Base-by-base conservation (phyloP, 2,329 filamentous ascomycete species). In the Pseudophaeomoniella oleicola region DNA sequence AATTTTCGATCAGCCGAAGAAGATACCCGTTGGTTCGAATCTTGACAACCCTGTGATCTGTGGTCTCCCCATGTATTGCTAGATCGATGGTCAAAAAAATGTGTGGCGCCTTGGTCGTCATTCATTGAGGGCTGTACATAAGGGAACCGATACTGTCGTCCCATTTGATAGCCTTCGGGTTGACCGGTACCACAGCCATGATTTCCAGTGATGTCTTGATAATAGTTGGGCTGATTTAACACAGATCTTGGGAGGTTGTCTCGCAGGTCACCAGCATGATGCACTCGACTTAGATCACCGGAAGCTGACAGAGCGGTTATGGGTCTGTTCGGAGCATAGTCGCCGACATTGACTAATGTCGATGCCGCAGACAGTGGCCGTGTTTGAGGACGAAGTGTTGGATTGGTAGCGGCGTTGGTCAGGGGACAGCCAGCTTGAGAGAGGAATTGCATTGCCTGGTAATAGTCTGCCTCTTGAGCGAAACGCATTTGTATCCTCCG, bases 401-500 rank as follows among this genome's bases (percentile, higher is more conserved):
- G 44, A 30, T 47, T 43, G 13, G 40, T 40, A n/a, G 47, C 53
- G 11, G 59, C 53, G 37, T 63, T 60, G 6, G 55, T 57, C 22
- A 63, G 53, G n/a, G 58, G 60, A 40, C 62, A 64, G 22, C 58
- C 55, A 29, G 57, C 55, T 30, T 56, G 51, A 17, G 54, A 54
- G 2, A 66, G 46, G n/a, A 62, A 52, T 4, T 57, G 50, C 30
- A 65, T 45, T 2, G 56, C 56, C 14, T 53, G 53, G 34, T 57
- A 58, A 41, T 57, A 66, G 38, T 66, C 59, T 15, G 48, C 46
- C 30, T 58, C 53, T 1, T 48, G 52, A 2, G 46, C 45, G 36
- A 64, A 63, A 37, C 62, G 63, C 39, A 65, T 50, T 38, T 66
- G 62, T 14, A 66, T 63, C 5, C 62, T 57, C 17, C 59, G 57